Base-by-base conservation (phyloP, 2,329 filamentous ascomycete species). In the Tolypocladium tropicale region DNA sequence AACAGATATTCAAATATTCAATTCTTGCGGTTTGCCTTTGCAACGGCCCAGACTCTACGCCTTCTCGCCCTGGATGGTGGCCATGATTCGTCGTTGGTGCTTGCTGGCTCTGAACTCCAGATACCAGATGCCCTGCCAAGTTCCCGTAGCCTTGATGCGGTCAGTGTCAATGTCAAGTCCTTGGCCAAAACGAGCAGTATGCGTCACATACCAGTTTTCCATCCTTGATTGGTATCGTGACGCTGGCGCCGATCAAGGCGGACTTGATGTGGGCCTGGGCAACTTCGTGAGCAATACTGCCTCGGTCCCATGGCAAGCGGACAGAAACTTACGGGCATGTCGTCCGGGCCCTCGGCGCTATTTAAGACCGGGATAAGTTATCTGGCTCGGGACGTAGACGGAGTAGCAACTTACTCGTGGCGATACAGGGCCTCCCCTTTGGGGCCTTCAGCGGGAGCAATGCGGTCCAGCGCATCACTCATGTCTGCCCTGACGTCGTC, bases 41-140 rank as follows among this genome's bases (percentile, higher is more conserved):
- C 32, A 36, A 57, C 36, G 12, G 39, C 28, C 34, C 39, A 43
- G 34, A 16, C 34, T 36, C 56, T 61, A 76, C 54, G 75, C 74
- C 70, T 84, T 84, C 75, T 96, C 89, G 48, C 93, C 94, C 72
- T 97, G 92, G 59, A 97, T 95, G 1, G 94, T 97, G 55, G 93
- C 93, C 59, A 99, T 86, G 14, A 97, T 82, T 68, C 84, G 88
- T 65, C 94, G 82, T 60, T 83, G 78, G 72, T 96, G 92, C 72
- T 83, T 90, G 63, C 76, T 76, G 11, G 78, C 81, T 56, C 93
- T 80, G 70, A 97, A 97, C 73, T 97, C 94, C 61, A 96, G 75
- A 71, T 95, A 95, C 89, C 90, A 97, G 58, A 97, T 93, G 0
- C 94, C 84, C 65, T 94, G 89, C 89, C 89, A 93, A 4, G 83